A percentile compares a stretch with the other conserved stretches of the same genome.
Evolutionary conservation across 2,329 filamentous ascomycete species (phyloP).

Genomic region (Fonsecaea nubica): DNA sequence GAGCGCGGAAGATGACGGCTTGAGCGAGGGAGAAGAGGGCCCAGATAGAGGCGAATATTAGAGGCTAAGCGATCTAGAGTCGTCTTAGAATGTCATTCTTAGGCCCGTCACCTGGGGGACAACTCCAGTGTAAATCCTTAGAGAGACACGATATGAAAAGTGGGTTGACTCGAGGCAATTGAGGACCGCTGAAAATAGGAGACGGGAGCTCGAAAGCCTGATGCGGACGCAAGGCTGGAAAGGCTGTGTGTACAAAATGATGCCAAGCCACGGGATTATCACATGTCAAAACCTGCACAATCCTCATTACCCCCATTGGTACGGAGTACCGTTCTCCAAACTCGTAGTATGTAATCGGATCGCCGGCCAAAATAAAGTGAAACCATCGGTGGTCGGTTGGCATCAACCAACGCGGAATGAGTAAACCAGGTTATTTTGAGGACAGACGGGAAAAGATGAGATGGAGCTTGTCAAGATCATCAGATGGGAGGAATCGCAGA

Average conservation of each 20-base stretch:
- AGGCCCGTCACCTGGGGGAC: not conserved
- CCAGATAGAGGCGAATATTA: constrained; percentile 20
- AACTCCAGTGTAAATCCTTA: not conserved
- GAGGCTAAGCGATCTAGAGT: not conserved
- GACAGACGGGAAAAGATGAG: not conserved
- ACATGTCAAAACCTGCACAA: constrained; percentile 23
- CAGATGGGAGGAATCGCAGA: not conserved
- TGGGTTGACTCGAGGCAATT: not conserved
- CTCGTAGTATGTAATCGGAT: not conserved
- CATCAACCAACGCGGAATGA: not conserved
- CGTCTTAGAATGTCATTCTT: not conserved
- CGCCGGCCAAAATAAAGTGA: not conserved
- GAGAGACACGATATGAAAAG: not conserved
- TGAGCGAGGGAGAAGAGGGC: constrained; percentile 41
- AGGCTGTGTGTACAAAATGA: not conserved
- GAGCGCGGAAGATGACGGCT: constrained; percentile 50
- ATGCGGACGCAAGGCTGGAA: not conserved
- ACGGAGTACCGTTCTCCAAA: not conserved
- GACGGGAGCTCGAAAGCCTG: not conserved
- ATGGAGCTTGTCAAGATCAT: not conserved
- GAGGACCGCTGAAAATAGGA: not conserved
- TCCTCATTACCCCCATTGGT: too few relatives aligned
- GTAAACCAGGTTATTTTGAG: not conserved
- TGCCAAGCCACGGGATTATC: constrained; percentile 13
- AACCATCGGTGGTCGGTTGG: not conserved